A percentile compares a stretch with the other conserved stretches of the same genome.
These are phyloP conservation scores for Pyrenophora tritici-repentis DNA, from an alignment of 2,329 filamentous ascomycete species.

Conservation along the genomic window DNA sequence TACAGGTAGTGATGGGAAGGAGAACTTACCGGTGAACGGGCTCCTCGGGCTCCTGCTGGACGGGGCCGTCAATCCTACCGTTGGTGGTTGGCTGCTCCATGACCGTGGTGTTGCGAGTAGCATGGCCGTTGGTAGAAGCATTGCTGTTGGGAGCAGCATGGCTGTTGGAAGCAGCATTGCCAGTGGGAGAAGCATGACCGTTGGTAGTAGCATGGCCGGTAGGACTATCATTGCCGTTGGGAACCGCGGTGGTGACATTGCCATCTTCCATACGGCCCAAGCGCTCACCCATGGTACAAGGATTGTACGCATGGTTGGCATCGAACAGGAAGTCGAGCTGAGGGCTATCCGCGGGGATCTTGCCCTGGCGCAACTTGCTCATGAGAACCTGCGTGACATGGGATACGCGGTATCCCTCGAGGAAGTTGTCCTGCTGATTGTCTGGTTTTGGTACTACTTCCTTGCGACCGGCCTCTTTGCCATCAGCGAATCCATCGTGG, in stretches of 20 bases:
- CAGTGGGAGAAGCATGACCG: too few relatives aligned
- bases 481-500: constrained; percentile 13
- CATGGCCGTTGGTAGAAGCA: too few relatives aligned
- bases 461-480: constrained; percentile 5
- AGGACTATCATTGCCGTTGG: too few relatives aligned
- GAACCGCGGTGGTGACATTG: neutral
- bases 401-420: constrained; percentile 28
- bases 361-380: constrained; percentile 20
- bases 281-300: constrained; percentile 16
- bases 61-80: neutral
- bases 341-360: constrained; percentile 16
- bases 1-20: too few relatives aligned
- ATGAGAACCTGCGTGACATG: constrained; percentile 13
- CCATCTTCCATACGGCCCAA: constrained; percentile 4
- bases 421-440: constrained; percentile 9
- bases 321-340: constrained; percentile 30
- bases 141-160: too few relatives aligned
- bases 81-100: neutral
- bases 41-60: neutral
- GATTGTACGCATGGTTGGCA: constrained; percentile 19
- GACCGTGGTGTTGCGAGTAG: too few relatives aligned
- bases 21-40: constrained; percentile 10
- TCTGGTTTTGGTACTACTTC: neutral
- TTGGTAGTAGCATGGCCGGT: too few relatives aligned
- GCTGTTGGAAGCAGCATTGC: too few relatives aligned